Percentiles rank a stretch among this genome's conserved stretches.
phyloP scores from a whole-genome alignment of 2,329 filamentous ascomycete species.

The Neofusicoccum umdonicola region DNA sequence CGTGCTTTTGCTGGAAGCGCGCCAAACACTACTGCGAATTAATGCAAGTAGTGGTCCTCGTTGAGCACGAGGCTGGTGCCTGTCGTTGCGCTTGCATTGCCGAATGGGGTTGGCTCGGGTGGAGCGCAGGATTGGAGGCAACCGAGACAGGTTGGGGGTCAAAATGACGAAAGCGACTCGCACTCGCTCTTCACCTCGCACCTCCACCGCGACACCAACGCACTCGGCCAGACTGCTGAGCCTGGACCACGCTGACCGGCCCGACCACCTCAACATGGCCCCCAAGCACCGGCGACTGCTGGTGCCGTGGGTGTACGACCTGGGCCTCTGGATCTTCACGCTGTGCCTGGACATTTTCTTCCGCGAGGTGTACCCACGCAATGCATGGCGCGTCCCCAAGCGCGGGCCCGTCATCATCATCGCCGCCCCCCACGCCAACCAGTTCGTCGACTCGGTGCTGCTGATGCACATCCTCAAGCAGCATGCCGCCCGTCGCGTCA shows the following conservation, averaged over 20 bases:
- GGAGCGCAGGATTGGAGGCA: too few relatives aligned
- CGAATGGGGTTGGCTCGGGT: too few relatives aligned
- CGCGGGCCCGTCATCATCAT: constrained; percentile 14
- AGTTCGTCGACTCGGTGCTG: constrained; percentile 18
- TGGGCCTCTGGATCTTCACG: constrained; percentile 8
- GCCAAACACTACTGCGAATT: too few relatives aligned
- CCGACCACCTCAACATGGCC: background rate
- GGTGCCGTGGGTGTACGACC: constrained; percentile 17
- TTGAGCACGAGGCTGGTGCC: too few relatives aligned
- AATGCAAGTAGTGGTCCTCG: too few relatives aligned
- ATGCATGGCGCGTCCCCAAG: constrained; percentile 5
- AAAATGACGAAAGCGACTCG: too few relatives aligned
- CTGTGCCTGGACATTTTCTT: constrained; percentile 19
- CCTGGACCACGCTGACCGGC: background rate
- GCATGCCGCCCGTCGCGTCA: constrained; percentile 9
- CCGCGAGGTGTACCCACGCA: constrained; percentile 15
- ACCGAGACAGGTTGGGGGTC: too few relatives aligned
- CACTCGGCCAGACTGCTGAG: background rate
- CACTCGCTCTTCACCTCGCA: background rate
- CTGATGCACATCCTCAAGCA: constrained; percentile 15
- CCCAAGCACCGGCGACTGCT: background rate
- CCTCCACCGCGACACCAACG: background rate
- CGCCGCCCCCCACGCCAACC: constrained; percentile 18
- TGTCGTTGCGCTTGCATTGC: too few relatives aligned
- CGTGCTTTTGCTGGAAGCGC: too few relatives aligned